phyloP scores from a whole-genome alignment of 2,329 filamentous ascomycete species.

The Cladosporium sp. region DNA sequence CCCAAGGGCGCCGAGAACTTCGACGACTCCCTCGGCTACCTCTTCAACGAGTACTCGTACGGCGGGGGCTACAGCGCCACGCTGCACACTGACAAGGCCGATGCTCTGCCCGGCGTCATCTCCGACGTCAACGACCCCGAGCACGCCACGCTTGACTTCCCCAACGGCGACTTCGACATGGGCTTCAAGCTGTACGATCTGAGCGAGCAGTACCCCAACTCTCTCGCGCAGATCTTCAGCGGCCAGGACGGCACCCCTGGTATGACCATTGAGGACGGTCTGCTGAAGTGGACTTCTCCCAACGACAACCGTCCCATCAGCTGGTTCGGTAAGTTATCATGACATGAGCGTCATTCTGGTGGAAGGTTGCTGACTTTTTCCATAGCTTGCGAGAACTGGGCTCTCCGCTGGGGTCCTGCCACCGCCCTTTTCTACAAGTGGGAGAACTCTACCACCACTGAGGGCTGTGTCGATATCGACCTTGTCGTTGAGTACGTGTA shows the following conservation, averaged over 20 bases:
- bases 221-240: constrained; percentile 15
- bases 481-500: constrained; percentile 14
- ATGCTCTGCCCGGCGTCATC: constrained; percentile 15
- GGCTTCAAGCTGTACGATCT: constrained; percentile 14
- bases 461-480: constrained; percentile 11
- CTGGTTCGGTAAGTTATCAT: constrained; percentile 17
- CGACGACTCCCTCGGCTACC: constrained; percentile 15
- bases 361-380: background rate
- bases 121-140: constrained; percentile 14
- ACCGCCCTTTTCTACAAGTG: constrained; percentile 16
- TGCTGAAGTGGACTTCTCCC: constrained; percentile 14
- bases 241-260: constrained; percentile 16
- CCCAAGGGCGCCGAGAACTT: constrained; percentile 11
- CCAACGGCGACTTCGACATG: constrained; percentile 1
- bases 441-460: constrained; percentile 11
- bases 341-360: background rate
- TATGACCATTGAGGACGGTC: constrained; percentile 15
- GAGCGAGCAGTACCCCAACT: constrained; percentile 8
- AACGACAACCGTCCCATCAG: constrained; percentile 6
- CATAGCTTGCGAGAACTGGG: constrained; percentile 10
- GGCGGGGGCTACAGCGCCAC: constrained; percentile 15
- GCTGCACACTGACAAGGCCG: constrained; percentile 6
- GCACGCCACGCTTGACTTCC: constrained; percentile 13
- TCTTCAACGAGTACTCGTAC: constrained; percentile 16
- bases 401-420: constrained; percentile 14